phyloP scores from a whole-genome alignment of 1,139 yeast genomes.

The Nadsonia commutata region DNA sequence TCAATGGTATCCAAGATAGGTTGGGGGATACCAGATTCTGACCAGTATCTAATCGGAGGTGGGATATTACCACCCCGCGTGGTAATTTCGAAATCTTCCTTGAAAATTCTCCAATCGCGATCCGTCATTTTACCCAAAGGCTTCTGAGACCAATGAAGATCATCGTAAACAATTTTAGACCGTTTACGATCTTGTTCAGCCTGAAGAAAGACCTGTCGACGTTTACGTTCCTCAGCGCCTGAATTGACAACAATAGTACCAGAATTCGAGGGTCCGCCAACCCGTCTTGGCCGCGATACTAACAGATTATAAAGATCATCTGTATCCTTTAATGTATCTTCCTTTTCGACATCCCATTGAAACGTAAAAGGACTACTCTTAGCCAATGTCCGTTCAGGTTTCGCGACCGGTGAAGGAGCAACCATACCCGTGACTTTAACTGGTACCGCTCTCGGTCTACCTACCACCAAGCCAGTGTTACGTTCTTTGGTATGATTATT shows the following conservation, averaged over 20 bases:
- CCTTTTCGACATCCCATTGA: neutral
- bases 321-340: neutral
- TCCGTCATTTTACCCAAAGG: conserved; percentile 47
- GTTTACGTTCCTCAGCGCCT: conserved; percentile 12
- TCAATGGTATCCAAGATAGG: conserved; percentile 28
- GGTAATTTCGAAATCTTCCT: conserved; percentile 60
- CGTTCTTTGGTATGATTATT: neutral
- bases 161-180: conserved; percentile 16
- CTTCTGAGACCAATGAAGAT: conserved; percentile 61
- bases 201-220: conserved; percentile 26
- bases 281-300: neutral
- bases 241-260: neutral
- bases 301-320: neutral
- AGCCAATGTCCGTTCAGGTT: conserved; percentile 15
- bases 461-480: conserved; percentile 8
- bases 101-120: conserved; percentile 82
- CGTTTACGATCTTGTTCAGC: conserved; percentile 2
- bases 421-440: neutral
- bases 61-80: conserved; percentile 37
- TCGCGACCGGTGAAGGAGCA: neutral
- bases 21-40: conserved; percentile 38
- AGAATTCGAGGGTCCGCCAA: neutral
- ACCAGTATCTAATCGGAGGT: conserved; percentile 64
- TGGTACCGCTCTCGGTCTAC: neutral
- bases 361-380: neutral